Percentiles rank a stretch among this genome's conserved stretches.
Evolutionary conservation across 164 flowering plant genomes (phyloP).

Genomic region (Stephania japonica): DNA sequence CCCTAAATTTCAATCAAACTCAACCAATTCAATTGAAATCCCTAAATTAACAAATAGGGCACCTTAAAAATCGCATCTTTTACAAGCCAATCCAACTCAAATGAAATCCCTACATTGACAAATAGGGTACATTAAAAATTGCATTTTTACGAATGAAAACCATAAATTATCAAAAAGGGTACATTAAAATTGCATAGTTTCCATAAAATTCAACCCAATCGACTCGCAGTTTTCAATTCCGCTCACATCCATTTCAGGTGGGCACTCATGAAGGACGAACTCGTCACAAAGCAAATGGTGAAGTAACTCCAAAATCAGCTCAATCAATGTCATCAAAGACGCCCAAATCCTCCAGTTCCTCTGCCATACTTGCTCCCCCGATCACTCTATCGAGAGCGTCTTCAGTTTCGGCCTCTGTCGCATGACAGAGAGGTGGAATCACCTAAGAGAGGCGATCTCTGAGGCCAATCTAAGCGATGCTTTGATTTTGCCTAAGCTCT

Average conservation of each 20-base stretch:
- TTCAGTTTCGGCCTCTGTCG: constrained; percentile 24
- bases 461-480: constrained; percentile 14
- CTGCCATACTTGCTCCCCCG: constrained; percentile 24
- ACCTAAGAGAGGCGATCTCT: constrained; percentile 34
- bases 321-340: constrained; percentile 64
- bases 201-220: no score
- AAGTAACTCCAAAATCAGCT: constrained; percentile 34
- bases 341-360: constrained; percentile 41
- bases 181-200: no score
- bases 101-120: no score
- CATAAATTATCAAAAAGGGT: no score
- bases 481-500: constrained; percentile 46
- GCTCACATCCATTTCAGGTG: constrained; percentile 29
- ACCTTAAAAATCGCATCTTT: no score
- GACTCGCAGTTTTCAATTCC: no score
- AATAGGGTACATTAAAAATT: no score
- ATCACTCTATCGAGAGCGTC: constrained; percentile 18
- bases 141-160: no score
- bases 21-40: no score
- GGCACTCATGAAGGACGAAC: constrained; percentile 60
- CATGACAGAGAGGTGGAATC: constrained; percentile 52
- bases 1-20: no score
- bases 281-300: constrained; percentile 48
- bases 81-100: no score
- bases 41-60: no score